Conservation (phyloP, 2,329 filamentous ascomycete genomes). For the Coniochaeta sp. region DNA sequence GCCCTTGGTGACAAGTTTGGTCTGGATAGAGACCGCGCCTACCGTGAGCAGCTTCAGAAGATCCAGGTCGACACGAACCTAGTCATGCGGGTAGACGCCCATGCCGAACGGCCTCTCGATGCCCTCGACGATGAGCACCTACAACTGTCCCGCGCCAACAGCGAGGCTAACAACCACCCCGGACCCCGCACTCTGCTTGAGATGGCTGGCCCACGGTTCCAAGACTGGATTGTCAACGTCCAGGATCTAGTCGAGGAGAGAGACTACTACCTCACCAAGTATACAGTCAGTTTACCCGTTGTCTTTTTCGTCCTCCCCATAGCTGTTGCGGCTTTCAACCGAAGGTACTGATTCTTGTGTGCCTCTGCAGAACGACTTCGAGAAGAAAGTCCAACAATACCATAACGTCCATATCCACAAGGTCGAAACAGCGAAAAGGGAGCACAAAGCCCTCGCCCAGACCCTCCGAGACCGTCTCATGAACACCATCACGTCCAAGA, state of each 20-base stretch:
- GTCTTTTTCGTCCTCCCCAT: background rate
- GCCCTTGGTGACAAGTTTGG: constrained; percentile 71
- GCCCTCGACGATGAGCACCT: constrained; percentile 33
- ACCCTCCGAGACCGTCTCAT: constrained; percentile 61
- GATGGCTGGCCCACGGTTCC: constrained; percentile 77
- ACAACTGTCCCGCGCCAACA: constrained; percentile 25
- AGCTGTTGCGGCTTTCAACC: background rate
- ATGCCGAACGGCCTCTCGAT: constrained; percentile 45
- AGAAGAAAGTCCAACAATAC: constrained; percentile 52
- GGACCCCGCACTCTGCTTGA: constrained; percentile 52
- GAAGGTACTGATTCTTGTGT: background rate
- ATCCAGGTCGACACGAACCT: constrained; percentile 87
- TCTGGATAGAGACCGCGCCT: constrained; percentile 73
- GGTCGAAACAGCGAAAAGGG: constrained; percentile 53
- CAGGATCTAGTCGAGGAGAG: constrained; percentile 83
- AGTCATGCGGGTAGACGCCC: constrained; percentile 78
- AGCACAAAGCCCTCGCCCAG: constrained; percentile 49
- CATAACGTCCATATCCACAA: constrained; percentile 54
- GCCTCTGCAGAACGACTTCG: constrained; percentile 50
- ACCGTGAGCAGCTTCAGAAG: constrained; percentile 81
- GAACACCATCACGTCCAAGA: constrained; percentile 57
- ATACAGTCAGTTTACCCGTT: constrained; percentile 62
- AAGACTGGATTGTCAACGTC: constrained; percentile 76
- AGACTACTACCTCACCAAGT: constrained; percentile 72
- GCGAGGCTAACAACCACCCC: constrained; percentile 24